Percentiles rank a stretch among this genome's conserved stretches.
Evolutionary conservation across 345 rosid genomes (phyloP).

Genomic region (Carallia pectinifolia): DNA sequence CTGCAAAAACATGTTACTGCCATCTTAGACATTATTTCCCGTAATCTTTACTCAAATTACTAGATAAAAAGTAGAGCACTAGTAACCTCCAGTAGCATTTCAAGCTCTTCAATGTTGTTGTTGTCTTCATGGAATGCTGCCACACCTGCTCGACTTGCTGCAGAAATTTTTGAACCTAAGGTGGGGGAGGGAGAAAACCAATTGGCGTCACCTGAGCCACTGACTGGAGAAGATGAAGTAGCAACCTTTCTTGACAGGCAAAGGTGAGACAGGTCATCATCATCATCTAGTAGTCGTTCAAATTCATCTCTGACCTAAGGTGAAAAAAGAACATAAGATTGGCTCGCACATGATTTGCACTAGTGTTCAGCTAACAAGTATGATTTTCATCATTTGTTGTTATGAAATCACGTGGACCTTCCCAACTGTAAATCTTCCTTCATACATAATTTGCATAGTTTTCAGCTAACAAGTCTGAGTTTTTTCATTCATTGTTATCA

Average conservation of each 20-base stretch:
- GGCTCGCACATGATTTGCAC: neutral
- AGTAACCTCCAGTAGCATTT: constrained; percentile 92
- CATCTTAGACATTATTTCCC: neutral
- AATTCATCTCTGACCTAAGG: constrained; percentile 94
- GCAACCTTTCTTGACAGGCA: constrained; percentile 87
- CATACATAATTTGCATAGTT: neutral
- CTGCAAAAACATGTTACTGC: constrained; percentile 40
- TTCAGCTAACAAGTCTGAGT: neutral
- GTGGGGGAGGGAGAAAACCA: constrained; percentile 87
- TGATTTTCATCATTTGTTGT: neutral
- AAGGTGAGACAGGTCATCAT: constrained; percentile 97
- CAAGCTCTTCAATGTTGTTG: constrained; percentile 97
- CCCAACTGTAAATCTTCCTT: too few relatives aligned
- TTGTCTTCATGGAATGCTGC: constrained; percentile 85
- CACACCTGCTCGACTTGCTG: constrained; percentile 89
- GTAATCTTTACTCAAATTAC: constrained; percentile 1
- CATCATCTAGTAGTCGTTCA: constrained; percentile 93
- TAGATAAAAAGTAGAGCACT: constrained; percentile 6
- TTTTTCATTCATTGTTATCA: neutral
- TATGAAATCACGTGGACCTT: too few relatives aligned
- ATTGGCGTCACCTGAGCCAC: constrained; percentile 68
- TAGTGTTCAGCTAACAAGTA: neutral
- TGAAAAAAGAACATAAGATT: neutral
- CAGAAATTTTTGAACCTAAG: constrained; percentile 84
- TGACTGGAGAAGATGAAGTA: constrained; percentile 60